These are phyloP conservation scores for Fraxinus ornus DNA, from an alignment of 305 asterid species.

Conservation along the genomic window DNA sequence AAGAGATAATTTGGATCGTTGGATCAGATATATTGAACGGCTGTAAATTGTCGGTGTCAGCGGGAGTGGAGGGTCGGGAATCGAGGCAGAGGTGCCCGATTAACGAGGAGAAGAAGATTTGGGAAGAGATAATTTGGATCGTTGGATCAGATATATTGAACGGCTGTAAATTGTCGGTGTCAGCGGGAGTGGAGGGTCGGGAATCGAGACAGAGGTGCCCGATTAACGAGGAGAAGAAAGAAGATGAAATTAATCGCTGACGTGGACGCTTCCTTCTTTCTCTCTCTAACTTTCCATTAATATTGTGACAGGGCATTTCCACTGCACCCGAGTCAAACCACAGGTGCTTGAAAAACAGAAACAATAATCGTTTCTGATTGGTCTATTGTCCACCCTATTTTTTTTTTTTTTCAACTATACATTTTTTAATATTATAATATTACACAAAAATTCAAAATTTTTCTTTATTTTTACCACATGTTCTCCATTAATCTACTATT, in stretches of 20 bases:
- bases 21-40: not conserved
- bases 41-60: too few relatives aligned
- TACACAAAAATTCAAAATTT: too few relatives aligned
- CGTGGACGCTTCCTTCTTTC: conserved; percentile 22
- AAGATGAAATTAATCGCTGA: conserved; percentile 1
- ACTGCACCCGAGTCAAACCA: conserved; percentile 32
- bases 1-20: conserved; percentile 20
- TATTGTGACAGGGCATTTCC: conserved; percentile 21
- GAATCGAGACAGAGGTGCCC: too few relatives aligned
- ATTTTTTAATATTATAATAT: too few relatives aligned
- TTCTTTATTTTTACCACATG: too few relatives aligned
- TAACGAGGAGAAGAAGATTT: conserved; percentile 26
- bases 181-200: too few relatives aligned
- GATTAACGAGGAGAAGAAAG: conserved; percentile 17
- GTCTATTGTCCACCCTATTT: not conserved
- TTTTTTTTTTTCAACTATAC: too few relatives aligned
- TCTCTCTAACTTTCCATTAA: conserved; percentile 12
- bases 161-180: too few relatives aligned
- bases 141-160: not conserved
- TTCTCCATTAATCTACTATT: too few relatives aligned
- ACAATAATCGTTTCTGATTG: not conserved
- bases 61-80: too few relatives aligned
- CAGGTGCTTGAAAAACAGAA: conserved; percentile 11
- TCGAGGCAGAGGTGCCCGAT: too few relatives aligned
- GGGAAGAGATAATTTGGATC: conserved; percentile 23